Conservation (phyloP, 2,329 filamentous ascomycete species). For the Neobulgaria alba region DNA sequence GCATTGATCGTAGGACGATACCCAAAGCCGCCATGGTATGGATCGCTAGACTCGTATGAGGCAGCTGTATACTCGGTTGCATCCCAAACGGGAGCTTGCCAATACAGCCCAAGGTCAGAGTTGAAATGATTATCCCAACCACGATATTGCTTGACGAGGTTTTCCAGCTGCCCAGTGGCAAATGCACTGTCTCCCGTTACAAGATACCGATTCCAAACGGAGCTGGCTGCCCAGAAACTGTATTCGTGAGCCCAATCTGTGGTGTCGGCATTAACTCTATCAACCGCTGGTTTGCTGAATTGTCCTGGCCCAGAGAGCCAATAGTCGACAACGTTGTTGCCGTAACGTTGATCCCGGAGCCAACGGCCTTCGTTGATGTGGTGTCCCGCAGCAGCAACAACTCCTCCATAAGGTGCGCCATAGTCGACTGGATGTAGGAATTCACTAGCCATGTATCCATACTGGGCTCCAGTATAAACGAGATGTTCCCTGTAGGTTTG, state of each 20-base stretch:
- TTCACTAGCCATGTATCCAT: conserved; percentile 36
- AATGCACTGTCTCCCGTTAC: conserved; percentile 33
- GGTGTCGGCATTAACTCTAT: no score
- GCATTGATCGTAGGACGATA: conserved; percentile 36
- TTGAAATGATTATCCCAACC: conserved; percentile 33
- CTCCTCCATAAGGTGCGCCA: conserved; percentile 26
- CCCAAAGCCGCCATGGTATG: no score
- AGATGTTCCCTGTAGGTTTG: conserved; percentile 35
- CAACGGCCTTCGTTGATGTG: conserved; percentile 34
- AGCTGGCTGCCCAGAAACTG: conserved; percentile 32
- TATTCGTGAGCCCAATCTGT: no score
- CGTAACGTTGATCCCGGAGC: conserved; percentile 32
- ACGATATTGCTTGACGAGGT: conserved; percentile 33
- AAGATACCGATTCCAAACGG: conserved; percentile 29
- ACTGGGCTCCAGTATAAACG: conserved; percentile 32
- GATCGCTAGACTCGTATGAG: no score
- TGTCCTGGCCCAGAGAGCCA: conserved; percentile 32
- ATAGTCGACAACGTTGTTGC: conserved; percentile 32
- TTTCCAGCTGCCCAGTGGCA: conserved; percentile 32
- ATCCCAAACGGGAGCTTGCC: conserved; percentile 35
- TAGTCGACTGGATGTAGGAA: conserved; percentile 35
- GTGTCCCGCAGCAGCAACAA: conserved; percentile 32
- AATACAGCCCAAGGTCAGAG: conserved; percentile 32
- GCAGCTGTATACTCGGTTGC: no score
- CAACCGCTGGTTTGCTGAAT: no score